Percentiles rank a stretch among this genome's conserved stretches.
Conservation (phyloP, 2,329 filamentous ascomycete species). For the Incumbomyces delicatus region DNA sequence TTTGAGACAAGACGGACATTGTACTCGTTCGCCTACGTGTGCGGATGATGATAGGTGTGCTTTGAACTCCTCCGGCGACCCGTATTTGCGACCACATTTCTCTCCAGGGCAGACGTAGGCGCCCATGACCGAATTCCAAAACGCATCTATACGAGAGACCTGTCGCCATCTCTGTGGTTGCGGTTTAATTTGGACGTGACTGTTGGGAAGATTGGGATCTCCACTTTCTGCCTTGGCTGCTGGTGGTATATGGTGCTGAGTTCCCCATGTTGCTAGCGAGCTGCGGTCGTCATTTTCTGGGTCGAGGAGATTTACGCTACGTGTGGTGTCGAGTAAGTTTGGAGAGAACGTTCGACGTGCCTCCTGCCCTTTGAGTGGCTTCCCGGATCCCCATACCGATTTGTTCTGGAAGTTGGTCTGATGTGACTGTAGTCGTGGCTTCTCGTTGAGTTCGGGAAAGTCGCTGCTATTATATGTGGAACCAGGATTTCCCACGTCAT, state of each 20-base stretch:
- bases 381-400: background rate
- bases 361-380: background rate
- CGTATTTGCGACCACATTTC: conserved; percentile 25
- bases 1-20: conserved; percentile 32
- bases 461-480: background rate
- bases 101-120: conserved; percentile 25
- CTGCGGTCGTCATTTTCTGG: background rate
- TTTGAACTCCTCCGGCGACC: conserved; percentile 22
- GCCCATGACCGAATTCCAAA: conserved; percentile 24
- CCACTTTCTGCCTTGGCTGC: background rate
- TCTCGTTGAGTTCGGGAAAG: background rate
- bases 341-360: background rate
- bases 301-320: background rate
- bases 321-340: conserved; percentile 1
- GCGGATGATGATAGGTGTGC: conserved; percentile 25
- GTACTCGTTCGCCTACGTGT: conserved; percentile 22
- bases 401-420: background rate
- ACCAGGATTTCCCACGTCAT: background rate
- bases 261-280: background rate
- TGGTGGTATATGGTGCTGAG: conserved; percentile 1
- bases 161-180: background rate
- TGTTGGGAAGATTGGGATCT: conserved; percentile 1
- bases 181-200: background rate
- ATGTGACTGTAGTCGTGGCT: background rate
- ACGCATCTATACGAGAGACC: conserved; percentile 23